Evolutionary conservation across 345 rosid species (phyloP).

Genomic region (Luvunga scandens): DNA sequence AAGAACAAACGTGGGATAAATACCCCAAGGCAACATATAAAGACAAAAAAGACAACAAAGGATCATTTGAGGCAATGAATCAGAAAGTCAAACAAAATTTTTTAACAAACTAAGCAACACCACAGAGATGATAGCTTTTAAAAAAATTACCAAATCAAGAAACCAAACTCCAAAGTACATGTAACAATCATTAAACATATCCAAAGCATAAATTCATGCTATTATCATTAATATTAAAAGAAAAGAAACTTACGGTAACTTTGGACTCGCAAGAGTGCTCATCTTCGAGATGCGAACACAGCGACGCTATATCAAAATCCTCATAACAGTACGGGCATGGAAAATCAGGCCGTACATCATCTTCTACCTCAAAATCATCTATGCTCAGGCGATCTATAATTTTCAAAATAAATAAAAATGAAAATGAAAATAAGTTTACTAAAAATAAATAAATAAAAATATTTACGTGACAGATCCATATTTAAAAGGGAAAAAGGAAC

Average conservation of each 20-base stretch:
- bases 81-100: background rate
- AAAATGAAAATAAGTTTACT: background rate
- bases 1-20: background rate
- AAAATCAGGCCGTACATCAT: slow-evolving; percentile 50
- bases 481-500: background rate
- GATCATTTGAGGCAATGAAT: background rate
- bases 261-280: slow-evolving; percentile 58
- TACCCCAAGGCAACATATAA: background rate
- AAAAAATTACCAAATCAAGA: background rate
- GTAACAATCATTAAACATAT: background rate
- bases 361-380: slow-evolving; percentile 61
- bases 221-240: background rate
- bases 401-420: background rate
- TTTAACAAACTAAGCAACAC: slow-evolving; percentile 2
- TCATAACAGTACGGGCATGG: slow-evolving; percentile 62
- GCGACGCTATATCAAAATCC: slow-evolving; percentile 54
- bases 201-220: background rate
- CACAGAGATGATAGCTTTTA: background rate
- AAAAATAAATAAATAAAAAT: background rate
- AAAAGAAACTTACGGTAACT: slow-evolving; percentile 34
- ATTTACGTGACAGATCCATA: background rate
- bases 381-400: slow-evolving; percentile 48
- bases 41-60: background rate
- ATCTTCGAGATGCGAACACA: slow-evolving; percentile 63
- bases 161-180: background rate